Evolutionary conservation across 768 basidiomycete species (phyloP).

Genomic region (Kondoa malvinella): DNA sequence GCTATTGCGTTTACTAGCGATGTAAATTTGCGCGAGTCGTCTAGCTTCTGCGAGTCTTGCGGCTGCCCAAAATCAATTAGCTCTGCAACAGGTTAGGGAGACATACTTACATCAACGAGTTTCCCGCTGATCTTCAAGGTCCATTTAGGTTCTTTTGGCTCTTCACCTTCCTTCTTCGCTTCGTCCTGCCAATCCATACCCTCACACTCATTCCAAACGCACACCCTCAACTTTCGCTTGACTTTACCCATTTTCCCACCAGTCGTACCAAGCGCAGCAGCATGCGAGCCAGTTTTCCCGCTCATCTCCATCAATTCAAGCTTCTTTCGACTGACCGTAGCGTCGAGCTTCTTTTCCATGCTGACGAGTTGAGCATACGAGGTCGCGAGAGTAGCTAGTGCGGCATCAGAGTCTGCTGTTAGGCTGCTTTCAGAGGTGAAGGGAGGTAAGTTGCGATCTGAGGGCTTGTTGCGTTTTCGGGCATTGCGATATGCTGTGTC

Average conservation of each 20-base stretch:
- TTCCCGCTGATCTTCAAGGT: background rate
- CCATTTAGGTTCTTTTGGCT: background rate
- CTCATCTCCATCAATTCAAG: background rate
- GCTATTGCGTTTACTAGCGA: background rate
- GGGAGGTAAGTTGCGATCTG: background rate
- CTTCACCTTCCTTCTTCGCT: background rate
- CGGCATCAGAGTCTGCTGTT: background rate
- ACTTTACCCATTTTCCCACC: background rate
- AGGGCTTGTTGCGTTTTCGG: background rate
- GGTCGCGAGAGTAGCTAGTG: background rate
- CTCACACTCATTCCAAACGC: background rate
- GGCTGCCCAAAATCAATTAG: background rate
- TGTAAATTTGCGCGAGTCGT: background rate
- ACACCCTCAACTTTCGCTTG: background rate
- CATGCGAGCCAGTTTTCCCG: background rate
- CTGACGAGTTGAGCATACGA: background rate
- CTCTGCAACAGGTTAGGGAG: background rate
- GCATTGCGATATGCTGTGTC: background rate
- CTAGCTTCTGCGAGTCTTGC: background rate
- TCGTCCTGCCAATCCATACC: background rate
- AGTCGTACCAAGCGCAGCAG: background rate
- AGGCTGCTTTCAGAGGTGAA: background rate
- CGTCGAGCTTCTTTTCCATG: background rate
- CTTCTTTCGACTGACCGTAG: background rate
- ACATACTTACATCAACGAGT: background rate